Conservation (phyloP, 371 early-diverging fungal species). For the Mucor sp. region DNA sequence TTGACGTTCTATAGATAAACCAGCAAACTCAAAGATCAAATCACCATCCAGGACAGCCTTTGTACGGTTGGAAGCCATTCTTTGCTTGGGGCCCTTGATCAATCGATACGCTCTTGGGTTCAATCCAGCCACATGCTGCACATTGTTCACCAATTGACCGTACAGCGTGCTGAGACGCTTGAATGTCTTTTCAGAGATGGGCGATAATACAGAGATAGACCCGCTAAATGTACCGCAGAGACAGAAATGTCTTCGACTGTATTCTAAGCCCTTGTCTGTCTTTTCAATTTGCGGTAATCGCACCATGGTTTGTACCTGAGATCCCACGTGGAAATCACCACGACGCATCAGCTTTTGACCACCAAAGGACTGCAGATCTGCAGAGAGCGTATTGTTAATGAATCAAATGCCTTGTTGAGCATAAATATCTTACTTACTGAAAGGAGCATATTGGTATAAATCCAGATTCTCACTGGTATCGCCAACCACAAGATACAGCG, state of each 20-base stretch:
- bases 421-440: constrained; percentile 58
- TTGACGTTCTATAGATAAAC: constrained; percentile 72
- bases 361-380: constrained; percentile 84
- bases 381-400: neutral
- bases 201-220: constrained; percentile 69
- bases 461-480: constrained; percentile 85
- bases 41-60: constrained; percentile 87
- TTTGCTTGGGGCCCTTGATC: constrained; percentile 60
- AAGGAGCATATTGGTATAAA: constrained; percentile 86
- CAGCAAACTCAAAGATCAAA: constrained; percentile 74
- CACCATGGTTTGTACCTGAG: constrained; percentile 67
- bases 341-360: constrained; percentile 90
- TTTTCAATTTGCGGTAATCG: constrained; percentile 57
- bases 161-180: constrained; percentile 81
- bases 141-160: constrained; percentile 76
- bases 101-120: constrained; percentile 86
- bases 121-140: constrained; percentile 86
- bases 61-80: constrained; percentile 66
- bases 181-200: constrained; percentile 88
- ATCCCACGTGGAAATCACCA: constrained; percentile 88
- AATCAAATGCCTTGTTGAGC: too few species aligned
- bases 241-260: constrained; percentile 48
- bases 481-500: constrained; percentile 76
- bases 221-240: constrained; percentile 71
- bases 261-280: constrained; percentile 29